Conservation (phyloP, 2,329 filamentous ascomycete genomes). For the Coniochaeta sp. region DNA sequence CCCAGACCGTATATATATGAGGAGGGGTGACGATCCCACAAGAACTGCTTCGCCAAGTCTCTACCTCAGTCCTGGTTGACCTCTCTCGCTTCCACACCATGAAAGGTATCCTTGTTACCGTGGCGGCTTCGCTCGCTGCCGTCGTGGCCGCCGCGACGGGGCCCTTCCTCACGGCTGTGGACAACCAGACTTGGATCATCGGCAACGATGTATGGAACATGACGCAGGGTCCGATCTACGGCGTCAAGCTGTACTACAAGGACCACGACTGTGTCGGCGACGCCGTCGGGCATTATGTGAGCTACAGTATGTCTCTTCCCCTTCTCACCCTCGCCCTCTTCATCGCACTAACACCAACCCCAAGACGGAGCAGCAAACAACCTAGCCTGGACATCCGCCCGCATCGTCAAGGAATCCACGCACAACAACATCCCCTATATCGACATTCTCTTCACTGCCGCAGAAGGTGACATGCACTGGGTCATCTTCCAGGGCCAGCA, state of each 20-base stretch:
- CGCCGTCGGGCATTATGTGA: constrained; percentile 23
- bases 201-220: constrained; percentile 24
- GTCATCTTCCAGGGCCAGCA: constrained; percentile 39
- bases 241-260: constrained; percentile 20
- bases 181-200: constrained; percentile 21
- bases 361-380: constrained; percentile 38
- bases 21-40: neutral
- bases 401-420: constrained; percentile 25
- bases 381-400: constrained; percentile 38
- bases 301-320: constrained; percentile 23
- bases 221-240: constrained; percentile 19
- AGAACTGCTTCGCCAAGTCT: neutral
- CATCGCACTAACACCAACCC: neutral
- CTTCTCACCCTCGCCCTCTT: too few species aligned
- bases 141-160: constrained; percentile 4
- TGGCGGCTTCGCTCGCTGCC: constrained; percentile 2
- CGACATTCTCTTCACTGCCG: constrained; percentile 38
- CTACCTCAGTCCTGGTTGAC: neutral
- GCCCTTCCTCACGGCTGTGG: constrained; percentile 20
- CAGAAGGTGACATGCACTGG: constrained; percentile 44
- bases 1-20: constrained; percentile 1
- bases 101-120: neutral
- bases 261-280: constrained; percentile 21
- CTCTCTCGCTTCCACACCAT: neutral
- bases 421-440: constrained; percentile 32